These are phyloP conservation scores for Beauveria bassiana DNA, from an alignment of 2,329 filamentous ascomycete species.

Conservation along the genomic window DNA sequence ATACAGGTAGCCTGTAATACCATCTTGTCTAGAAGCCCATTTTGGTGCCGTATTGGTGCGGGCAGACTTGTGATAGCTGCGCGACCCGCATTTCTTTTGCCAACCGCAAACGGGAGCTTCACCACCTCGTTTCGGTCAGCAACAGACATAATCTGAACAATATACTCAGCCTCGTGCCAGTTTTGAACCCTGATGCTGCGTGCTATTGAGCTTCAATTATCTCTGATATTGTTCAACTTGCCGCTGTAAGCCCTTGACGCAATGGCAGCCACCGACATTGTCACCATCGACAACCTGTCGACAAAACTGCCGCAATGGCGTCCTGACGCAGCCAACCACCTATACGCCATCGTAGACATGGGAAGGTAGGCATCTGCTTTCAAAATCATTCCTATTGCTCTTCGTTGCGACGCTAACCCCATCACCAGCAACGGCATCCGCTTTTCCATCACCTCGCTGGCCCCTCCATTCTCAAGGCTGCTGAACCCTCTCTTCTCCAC, in stretches of 20 bases:
- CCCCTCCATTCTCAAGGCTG: conserved; percentile 61
- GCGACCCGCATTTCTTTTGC: background rate
- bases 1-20: too few relatives aligned
- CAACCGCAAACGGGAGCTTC: background rate
- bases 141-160: background rate
- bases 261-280: conserved; percentile 32
- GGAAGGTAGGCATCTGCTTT: conserved; percentile 36
- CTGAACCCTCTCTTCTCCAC: conserved; percentile 72
- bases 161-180: background rate
- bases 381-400: conserved; percentile 10
- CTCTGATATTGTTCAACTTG: background rate
- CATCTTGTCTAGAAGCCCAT: background rate
- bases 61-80: background rate
- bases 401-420: conserved; percentile 4
- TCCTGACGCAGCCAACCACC: conserved; percentile 37
- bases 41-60: background rate
- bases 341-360: conserved; percentile 53
- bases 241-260: background rate
- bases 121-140: background rate
- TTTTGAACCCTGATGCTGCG: background rate
- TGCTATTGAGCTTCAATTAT: background rate
- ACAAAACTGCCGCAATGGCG: conserved; percentile 42
- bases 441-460: conserved; percentile 81
- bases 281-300: conserved; percentile 45
- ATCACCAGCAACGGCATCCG: conserved; percentile 74